Percentiles rank a stretch among this genome's conserved stretches.
Conservation (phyloP, 192 early-diverging fungal species). For the Rhizoclosmatium sp. region DNA sequence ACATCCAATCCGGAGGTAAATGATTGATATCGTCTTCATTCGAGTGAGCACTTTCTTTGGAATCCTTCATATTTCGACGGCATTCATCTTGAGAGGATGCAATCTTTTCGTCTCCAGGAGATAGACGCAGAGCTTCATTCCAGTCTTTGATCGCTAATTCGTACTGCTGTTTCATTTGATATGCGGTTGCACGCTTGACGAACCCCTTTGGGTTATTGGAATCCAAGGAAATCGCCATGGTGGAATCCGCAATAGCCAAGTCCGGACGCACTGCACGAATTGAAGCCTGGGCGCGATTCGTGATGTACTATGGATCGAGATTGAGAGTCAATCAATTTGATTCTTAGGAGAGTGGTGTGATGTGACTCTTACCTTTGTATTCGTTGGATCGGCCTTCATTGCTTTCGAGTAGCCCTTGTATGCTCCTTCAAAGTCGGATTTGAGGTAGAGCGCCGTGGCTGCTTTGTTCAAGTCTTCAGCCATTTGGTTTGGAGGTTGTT, state of each 20-base stretch:
- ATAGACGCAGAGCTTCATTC: background rate
- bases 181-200: background rate
- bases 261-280: background rate
- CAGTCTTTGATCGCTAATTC: background rate
- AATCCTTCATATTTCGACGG: background rate
- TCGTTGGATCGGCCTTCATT: background rate
- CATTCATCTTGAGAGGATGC: background rate
- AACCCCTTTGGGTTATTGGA: background rate
- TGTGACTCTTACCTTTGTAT: background rate
- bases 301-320: background rate
- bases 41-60: too few relatives aligned
- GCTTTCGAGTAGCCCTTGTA: background rate
- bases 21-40: too few relatives aligned
- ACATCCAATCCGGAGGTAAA: background rate
- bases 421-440: background rate
- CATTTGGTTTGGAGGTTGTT: background rate
- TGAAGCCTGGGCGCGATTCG: background rate
- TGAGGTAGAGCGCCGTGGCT: background rate
- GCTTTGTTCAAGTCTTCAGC: background rate
- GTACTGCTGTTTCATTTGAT: background rate
- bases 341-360: too few relatives aligned
- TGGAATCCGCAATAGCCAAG: background rate
- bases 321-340: too few relatives aligned
- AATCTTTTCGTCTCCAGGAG: background rate
- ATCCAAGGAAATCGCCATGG: background rate